Conservation (phyloP, 495 filamentous ascomycete species). For the Xylaria longipes region DNA sequence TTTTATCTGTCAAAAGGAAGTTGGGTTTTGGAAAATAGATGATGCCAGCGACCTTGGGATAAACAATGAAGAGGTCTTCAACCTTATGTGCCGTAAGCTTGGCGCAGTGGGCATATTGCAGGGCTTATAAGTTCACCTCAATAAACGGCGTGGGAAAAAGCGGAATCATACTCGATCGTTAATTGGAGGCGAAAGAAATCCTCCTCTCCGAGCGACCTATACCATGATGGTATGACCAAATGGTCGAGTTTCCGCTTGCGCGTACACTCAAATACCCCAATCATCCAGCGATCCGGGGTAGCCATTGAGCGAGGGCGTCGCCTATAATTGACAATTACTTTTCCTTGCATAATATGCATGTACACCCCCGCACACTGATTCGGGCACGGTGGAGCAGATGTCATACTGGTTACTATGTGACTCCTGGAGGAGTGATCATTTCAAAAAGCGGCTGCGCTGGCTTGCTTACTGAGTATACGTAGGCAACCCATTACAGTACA, state of each 20-base stretch:
- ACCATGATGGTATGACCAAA: background rate
- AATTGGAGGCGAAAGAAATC: background rate
- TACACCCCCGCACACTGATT: background rate
- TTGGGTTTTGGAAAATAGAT: background rate
- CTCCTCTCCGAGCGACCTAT: background rate
- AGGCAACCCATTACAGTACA: background rate
- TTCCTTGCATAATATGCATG: background rate
- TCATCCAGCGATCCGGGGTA: background rate
- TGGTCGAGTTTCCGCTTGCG: background rate
- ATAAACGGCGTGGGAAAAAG: background rate
- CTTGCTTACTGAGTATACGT: background rate
- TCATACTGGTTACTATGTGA: background rate
- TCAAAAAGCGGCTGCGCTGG: background rate
- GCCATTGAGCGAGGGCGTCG: background rate
- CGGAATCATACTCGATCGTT: background rate
- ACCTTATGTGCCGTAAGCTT: background rate
- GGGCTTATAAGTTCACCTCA: background rate
- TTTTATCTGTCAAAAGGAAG: background rate
- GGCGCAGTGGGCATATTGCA: background rate
- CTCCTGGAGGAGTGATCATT: background rate
- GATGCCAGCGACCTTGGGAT: background rate
- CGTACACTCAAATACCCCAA: background rate
- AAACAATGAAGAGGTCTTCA: background rate
- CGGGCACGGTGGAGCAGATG: background rate
- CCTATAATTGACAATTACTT: background rate